These are phyloP conservation scores for Salvia sclarea DNA, from an alignment of 305 asterid genomes.

Conservation along the genomic window DNA sequence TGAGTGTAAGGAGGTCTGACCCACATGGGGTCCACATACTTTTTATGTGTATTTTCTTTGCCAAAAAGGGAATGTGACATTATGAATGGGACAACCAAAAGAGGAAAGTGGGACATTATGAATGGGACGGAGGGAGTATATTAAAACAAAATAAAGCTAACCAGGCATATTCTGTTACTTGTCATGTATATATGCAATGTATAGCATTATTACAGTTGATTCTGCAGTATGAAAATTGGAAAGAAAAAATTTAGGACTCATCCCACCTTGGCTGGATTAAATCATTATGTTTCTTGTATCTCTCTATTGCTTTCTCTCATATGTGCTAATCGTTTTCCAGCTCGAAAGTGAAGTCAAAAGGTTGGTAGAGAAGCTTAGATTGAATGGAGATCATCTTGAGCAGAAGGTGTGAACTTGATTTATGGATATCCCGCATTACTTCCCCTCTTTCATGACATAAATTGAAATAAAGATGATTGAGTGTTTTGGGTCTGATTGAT, in stretches of 20 bases:
- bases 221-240: not conserved
- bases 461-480: not conserved
- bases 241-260: not conserved
- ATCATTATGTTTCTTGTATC: not conserved
- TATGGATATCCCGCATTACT: not conserved
- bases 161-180: not conserved
- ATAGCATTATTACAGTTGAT: no score
- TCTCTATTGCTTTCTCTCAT: not conserved
- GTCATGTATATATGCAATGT: no score
- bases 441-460: not conserved
- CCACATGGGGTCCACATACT: no score
- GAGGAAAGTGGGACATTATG: no score
- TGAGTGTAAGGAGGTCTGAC: no score
- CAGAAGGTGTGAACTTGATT: constrained; percentile 60
- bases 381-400: constrained; percentile 50
- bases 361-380: constrained; percentile 61
- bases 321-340: constrained; percentile 36
- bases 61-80: no score
- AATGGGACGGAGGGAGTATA: no score
- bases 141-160: not conserved
- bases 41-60: no score
- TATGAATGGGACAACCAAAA: no score
- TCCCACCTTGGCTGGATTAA: not conserved
- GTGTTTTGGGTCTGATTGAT: constrained; percentile 28
- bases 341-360: constrained; percentile 56